Percentiles rank a stretch among this genome's conserved stretches.
Conservation (phyloP, 2,329 filamentous ascomycete species). For the Bipolaris bicolor region DNA sequence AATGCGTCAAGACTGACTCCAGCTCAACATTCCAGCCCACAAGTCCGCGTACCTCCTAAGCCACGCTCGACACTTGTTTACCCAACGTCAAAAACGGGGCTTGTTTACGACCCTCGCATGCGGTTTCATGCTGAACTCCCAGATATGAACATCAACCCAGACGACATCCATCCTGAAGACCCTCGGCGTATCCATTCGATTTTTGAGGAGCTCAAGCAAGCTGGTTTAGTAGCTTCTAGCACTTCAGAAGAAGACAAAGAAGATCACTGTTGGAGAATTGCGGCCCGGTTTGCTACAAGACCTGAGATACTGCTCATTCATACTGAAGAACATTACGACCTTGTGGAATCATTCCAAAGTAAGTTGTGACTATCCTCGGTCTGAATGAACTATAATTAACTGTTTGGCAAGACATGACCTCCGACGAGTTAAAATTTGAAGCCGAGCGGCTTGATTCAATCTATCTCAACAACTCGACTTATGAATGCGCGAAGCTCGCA, state of each 20-base stretch:
- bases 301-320: constrained; percentile 85
- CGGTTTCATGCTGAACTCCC: constrained; percentile 83
- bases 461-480: constrained; percentile 76
- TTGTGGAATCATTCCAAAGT: constrained; percentile 68
- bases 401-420: constrained; percentile 46
- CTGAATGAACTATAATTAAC: constrained; percentile 17
- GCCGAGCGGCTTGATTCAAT: constrained; percentile 59
- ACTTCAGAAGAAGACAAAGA: constrained; percentile 54
- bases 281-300: constrained; percentile 75
- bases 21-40: constrained; percentile 25
- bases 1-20: constrained; percentile 23
- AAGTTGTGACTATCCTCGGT: constrained; percentile 28
- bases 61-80: constrained; percentile 46
- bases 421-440: constrained; percentile 70
- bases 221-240: constrained; percentile 74
- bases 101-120: constrained; percentile 89
- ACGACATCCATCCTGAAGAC: constrained; percentile 91
- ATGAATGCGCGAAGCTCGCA: constrained; percentile 79
- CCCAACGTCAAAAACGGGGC: constrained; percentile 49
- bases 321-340: constrained; percentile 75
- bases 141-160: constrained; percentile 52
- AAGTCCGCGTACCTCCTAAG: constrained; percentile 40
- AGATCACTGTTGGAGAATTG: constrained; percentile 71
- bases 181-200: constrained; percentile 91
- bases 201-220: constrained; percentile 83